Base-by-base conservation (phyloP, 2,329 filamentous ascomycete species). In the Amauroascus verrucosus region DNA sequence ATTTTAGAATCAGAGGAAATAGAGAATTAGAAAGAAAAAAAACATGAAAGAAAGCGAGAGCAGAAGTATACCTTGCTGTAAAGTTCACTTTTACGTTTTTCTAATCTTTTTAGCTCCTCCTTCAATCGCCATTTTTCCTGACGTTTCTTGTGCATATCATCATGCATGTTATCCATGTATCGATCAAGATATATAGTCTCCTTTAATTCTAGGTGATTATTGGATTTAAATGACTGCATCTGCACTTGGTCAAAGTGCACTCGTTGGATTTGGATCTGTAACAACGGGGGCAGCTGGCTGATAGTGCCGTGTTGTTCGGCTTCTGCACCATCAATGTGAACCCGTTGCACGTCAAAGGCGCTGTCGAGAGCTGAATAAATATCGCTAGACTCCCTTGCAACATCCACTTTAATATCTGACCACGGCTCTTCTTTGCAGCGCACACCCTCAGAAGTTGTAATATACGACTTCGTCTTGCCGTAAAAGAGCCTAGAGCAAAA, bases 181-280 rank as follows among this genome's bases (percentile, higher is more conserved):
- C 90, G 81, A 68, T 97, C 93, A 51, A 98, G 75, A 64, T 87
- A 95, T 11, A 98, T 77, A 1, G 78, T 83, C 59, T 93, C 84
- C 3, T 85, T 83, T n/a, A 98, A 81, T 18, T 81, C 77, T 11
- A 98, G 79, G 9, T 86, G 81, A 56, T 89, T 83, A 51, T 81
- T 82, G 26, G 89, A 88, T 64, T 95, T 95, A 63, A 75, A 79
- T 1, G 80, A 76, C 20, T 73, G 72, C 53, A 77, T 77, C 53
- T 72, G 75, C 41, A 77, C 77, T 6, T 78, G 77, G 58, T 88
- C 83, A 48, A 82, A 88, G 55, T 85, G 83, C 3, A 86, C 84
- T 4, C 93, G 83, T 64, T 95, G 88, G 30, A 98, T 87, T 59
- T 89, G 86, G 43, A 98, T 82, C 62, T 96, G 90, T 16, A 97